phyloP scores from a whole-genome alignment of 129 eudicot genomes.

The Kitagawia praeruptora region DNA sequence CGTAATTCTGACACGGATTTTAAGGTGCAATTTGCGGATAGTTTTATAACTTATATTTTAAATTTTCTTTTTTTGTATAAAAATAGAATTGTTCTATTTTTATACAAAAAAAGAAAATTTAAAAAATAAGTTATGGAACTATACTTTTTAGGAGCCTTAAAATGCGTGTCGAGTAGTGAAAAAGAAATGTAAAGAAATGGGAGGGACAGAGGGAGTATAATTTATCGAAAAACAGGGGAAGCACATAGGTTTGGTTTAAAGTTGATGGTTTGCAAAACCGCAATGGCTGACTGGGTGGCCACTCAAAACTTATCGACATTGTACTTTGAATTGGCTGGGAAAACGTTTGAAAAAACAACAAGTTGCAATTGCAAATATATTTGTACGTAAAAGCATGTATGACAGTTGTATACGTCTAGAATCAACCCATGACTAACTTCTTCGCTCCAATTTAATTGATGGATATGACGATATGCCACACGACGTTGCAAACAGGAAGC shows the following conservation, averaged over 20 bases:
- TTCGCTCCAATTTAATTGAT: not conserved
- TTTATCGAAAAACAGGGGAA: not conserved
- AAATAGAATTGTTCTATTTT: too few species aligned
- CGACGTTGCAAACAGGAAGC: not conserved
- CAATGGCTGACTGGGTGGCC: not conserved
- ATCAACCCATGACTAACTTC: not conserved
- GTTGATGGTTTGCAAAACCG: not conserved
- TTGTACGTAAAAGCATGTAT: not conserved
- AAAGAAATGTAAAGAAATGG: too few species aligned
- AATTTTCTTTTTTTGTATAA: too few species aligned
- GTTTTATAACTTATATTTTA: too few species aligned
- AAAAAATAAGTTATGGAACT: too few species aligned
- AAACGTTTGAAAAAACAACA: not conserved
- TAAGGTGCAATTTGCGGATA: too few species aligned
- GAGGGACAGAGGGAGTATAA: too few species aligned
- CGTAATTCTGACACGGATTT: too few species aligned
- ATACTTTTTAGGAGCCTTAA: too few species aligned
- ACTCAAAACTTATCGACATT: not conserved
- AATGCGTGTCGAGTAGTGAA: too few species aligned
- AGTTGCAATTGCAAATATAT: not conserved
- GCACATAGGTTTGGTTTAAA: not conserved
- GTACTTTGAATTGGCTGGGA: not conserved
- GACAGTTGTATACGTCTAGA: not conserved
- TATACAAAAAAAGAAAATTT: too few species aligned
- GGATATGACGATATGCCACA: not conserved